Conservation (phyloP, 257 asterid species). For the Osmanthus fragrans region DNA sequence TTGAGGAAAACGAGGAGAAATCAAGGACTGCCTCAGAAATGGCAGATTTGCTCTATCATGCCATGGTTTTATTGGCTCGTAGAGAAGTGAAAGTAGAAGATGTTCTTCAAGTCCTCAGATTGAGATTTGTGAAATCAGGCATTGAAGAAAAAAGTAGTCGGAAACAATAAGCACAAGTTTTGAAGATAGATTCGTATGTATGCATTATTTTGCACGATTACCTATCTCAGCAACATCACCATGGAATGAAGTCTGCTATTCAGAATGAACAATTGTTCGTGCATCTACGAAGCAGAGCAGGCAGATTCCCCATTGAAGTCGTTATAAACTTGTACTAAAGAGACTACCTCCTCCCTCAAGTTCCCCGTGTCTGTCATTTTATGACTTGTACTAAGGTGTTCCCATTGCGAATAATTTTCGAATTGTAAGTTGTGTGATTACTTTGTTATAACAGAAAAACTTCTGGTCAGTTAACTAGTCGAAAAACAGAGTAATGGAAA, state of each 20-base stretch:
- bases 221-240: background rate
- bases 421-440: background rate
- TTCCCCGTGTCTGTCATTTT: background rate
- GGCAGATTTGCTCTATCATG: constrained; percentile 80
- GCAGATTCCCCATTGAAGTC: background rate
- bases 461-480: background rate
- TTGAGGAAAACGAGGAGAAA: constrained; percentile 72
- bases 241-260: background rate
- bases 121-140: constrained; percentile 78
- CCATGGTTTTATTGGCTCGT: constrained; percentile 71
- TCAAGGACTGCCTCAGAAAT: constrained; percentile 73
- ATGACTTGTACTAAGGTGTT: background rate
- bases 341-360: background rate
- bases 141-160: constrained; percentile 78
- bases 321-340: background rate
- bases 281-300: background rate
- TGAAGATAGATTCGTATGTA: background rate
- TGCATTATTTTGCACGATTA: background rate
- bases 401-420: background rate
- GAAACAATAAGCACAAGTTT: constrained; percentile 23
- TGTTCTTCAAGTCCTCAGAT: constrained; percentile 67
- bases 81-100: constrained; percentile 74
- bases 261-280: background rate
- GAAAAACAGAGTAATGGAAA: too few relatives aligned
- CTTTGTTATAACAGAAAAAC: background rate